Conservation (phyloP, 768 basidiomycete genomes). For the Pholiota conissans region DNA sequence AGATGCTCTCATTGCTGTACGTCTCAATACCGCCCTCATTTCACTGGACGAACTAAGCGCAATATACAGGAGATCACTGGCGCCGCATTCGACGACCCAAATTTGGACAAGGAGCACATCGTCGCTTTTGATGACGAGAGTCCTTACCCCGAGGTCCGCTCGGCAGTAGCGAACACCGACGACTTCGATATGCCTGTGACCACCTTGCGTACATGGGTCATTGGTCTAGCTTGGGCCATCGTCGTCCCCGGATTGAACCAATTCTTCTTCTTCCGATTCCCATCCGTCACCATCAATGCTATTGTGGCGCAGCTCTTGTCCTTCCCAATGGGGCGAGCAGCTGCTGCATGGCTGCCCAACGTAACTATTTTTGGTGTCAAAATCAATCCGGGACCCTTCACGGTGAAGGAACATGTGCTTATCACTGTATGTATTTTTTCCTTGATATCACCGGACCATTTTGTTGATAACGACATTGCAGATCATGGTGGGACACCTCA, state of each 20-base stretch:
- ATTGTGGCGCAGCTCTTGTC: constrained; percentile 73
- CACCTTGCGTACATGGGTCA: constrained; percentile 51
- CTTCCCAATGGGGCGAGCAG: constrained; percentile 64
- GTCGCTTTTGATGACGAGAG: constrained; percentile 61
- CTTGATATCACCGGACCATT: not conserved
- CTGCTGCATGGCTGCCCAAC: constrained; percentile 54
- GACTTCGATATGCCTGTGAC: constrained; percentile 58
- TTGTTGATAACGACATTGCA: constrained; percentile 8
- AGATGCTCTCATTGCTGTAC: constrained; percentile 32
- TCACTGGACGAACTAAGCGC: not conserved
- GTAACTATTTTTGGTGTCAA: constrained; percentile 57
- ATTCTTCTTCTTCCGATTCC: constrained; percentile 55
- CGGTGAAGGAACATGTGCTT: constrained; percentile 75
- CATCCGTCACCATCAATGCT: constrained; percentile 34
- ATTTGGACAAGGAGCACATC: constrained; percentile 40
- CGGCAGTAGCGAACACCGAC: constrained; percentile 66
- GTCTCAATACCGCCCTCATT: not conserved
- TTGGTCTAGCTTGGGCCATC: constrained; percentile 54
- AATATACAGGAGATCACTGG: constrained; percentile 29
- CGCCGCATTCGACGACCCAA: constrained; percentile 44
- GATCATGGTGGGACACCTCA: constrained; percentile 36
- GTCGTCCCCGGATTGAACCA: constrained; percentile 57
- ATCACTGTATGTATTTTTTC: constrained; percentile 38
- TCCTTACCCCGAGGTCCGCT: constrained; percentile 76
- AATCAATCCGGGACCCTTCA: constrained; percentile 76